Evolutionary conservation across 2,329 filamentous ascomycete genomes (phyloP).

Genomic region (Alternaria gaisen): DNA sequence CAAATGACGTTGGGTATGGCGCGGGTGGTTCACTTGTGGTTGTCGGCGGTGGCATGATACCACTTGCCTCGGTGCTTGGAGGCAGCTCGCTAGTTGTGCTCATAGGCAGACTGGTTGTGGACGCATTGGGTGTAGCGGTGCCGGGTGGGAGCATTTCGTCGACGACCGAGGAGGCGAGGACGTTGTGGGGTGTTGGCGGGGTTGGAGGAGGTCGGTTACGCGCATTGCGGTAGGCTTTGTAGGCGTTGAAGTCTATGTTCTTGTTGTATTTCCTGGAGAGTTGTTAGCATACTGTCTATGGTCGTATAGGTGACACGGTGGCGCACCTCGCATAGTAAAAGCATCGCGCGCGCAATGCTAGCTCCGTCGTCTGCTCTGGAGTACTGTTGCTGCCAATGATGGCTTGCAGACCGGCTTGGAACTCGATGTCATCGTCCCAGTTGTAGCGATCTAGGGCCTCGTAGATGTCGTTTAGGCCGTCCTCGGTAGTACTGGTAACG

Average conservation of each 20-base stretch:
- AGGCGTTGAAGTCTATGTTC: conserved; percentile 71
- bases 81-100: background rate
- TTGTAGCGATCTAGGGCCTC: conserved; percentile 71
- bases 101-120: conserved; percentile 2
- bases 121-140: background rate
- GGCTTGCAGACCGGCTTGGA: conserved; percentile 72
- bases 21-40: conserved; percentile 58
- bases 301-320: background rate
- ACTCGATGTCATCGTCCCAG: conserved; percentile 73
- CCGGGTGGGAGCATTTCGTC: conserved; percentile 8
- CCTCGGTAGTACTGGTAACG: conserved; percentile 25
- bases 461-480: conserved; percentile 57
- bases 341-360: conserved; percentile 72
- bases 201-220: conserved; percentile 32
- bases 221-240: conserved; percentile 69
- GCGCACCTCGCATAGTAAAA: conserved; percentile 70
- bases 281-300: background rate
- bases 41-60: conserved; percentile 37
- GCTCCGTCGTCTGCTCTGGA: conserved; percentile 62
- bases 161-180: conserved; percentile 16
- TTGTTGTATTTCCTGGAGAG: conserved; percentile 52
- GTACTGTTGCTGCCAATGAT: conserved; percentile 68
- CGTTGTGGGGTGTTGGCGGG: conserved; percentile 29
- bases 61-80: conserved; percentile 17
- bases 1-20: conserved; percentile 82